A percentile compares a stretch with the other conserved stretches of the same genome.
Evolutionary conservation across 148 eudicot species (phyloP).

Genomic region (Polygonum maritimum): DNA sequence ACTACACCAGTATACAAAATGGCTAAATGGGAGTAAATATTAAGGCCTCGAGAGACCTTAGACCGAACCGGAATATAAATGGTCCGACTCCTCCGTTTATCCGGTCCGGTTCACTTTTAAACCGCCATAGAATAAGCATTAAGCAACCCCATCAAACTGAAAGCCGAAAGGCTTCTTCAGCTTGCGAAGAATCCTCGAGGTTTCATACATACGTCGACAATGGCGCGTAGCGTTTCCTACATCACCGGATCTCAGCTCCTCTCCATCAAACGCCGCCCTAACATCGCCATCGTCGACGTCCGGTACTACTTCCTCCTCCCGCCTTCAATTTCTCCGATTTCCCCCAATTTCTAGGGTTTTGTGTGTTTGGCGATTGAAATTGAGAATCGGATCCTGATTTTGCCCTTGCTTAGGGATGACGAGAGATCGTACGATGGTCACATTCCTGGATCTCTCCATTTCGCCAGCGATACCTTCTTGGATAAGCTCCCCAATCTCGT

Average conservation of each 20-base stretch:
- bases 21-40: too few relatives aligned
- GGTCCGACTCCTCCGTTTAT: too few relatives aligned
- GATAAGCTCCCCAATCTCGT: conserved; percentile 66
- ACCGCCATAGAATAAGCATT: too few relatives aligned
- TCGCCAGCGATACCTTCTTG: conserved; percentile 60
- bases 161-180: background rate
- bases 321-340: background rate
- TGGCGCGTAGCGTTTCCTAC: conserved; percentile 65
- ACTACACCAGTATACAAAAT: too few relatives aligned
- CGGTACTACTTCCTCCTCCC: conserved; percentile 30
- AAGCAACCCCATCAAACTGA: background rate
- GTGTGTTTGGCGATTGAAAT: background rate
- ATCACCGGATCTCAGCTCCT: conserved; percentile 70
- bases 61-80: too few relatives aligned
- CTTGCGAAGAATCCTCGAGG: background rate
- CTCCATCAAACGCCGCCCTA: conserved; percentile 58
- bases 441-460: conserved; percentile 84
- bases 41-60: too few relatives aligned
- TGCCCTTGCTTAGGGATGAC: conserved; percentile 46
- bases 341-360: background rate
- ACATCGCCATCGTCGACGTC: conserved; percentile 83
- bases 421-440: conserved; percentile 87
- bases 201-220: conserved; percentile 8
- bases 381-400: background rate
- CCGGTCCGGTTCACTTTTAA: too few relatives aligned